Evolutionary conservation across 2,329 filamentous ascomycete genomes (phyloP).

Genomic region (Colletotrichum tofieldiae): DNA sequence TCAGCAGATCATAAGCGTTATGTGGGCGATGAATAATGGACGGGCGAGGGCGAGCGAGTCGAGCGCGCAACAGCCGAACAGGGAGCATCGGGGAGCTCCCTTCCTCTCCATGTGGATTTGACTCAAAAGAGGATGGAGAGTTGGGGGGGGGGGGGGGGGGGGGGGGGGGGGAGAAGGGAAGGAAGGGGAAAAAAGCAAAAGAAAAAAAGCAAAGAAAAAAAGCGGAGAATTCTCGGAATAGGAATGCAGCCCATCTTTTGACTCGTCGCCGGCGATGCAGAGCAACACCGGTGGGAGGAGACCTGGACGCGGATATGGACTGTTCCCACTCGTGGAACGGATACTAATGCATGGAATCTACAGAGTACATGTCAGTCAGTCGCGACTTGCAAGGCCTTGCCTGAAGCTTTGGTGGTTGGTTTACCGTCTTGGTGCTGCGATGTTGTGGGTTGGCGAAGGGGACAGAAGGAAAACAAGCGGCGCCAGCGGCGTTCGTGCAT

Average conservation of each 20-base stretch:
- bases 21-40: constrained; percentile 24
- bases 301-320: constrained; percentile 1
- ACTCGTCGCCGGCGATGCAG: neutral
- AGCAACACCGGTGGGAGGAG: neutral
- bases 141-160: neutral
- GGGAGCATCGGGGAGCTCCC: neutral
- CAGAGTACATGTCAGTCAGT: constrained; percentile 6
- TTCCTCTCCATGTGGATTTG: constrained; percentile 4
- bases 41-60: constrained; percentile 21
- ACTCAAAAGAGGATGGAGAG: constrained; percentile 14
- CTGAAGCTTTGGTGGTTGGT: constrained; percentile 6
- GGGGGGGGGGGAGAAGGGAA: neutral
- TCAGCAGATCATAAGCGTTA: constrained; percentile 1
- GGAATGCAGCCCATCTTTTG: constrained; percentile 29
- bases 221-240: constrained; percentile 40
- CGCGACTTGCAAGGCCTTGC: constrained; percentile 15
- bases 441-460: constrained; percentile 24
- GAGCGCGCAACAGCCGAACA: constrained; percentile 16
- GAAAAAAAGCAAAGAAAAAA: constrained; percentile 6
- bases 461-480: constrained; percentile 10
- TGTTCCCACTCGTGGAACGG: constrained; percentile 13
- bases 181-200: neutral
- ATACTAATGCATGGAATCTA: constrained; percentile 23
- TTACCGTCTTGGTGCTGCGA: neutral
- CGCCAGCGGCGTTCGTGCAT: constrained; percentile 38